phyloP scores from a whole-genome alignment of 2,329 filamentous ascomycete genomes.

The Penicillium sp. region DNA sequence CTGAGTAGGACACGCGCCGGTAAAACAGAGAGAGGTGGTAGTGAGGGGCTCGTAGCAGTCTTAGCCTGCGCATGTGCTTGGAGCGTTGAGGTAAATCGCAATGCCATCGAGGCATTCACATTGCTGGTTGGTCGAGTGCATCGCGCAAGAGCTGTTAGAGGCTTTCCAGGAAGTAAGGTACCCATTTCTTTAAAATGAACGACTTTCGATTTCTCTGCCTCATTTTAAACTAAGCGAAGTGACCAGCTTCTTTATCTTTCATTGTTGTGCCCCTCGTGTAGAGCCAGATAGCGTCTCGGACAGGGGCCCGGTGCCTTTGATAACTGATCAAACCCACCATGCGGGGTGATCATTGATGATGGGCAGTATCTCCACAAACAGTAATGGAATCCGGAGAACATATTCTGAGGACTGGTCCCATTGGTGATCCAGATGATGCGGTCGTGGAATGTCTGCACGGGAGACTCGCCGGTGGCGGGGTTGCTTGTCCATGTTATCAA shows the following conservation, averaged over 20 bases:
- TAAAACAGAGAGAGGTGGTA: conserved; percentile 27
- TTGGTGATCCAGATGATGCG: neutral
- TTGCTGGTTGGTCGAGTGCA: neutral
- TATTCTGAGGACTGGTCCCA: neutral
- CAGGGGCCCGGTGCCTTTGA: conserved; percentile 2
- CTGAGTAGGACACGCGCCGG: conserved; percentile 37
- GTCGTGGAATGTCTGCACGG: conserved; percentile 1
- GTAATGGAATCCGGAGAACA: neutral
- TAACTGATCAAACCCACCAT: neutral
- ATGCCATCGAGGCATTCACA: neutral
- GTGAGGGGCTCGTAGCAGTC: neutral
- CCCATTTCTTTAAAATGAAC: neutral
- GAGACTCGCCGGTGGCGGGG: conserved; percentile 7
- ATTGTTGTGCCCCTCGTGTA: neutral
- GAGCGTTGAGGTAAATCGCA: conserved; percentile 19
- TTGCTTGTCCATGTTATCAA: neutral
- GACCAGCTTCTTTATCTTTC: conserved; percentile 5
- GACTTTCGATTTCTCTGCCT: neutral
- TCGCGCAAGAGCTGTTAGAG: conserved; percentile 1
- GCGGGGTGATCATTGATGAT: neutral
- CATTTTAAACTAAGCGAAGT: neutral
- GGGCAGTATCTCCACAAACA: neutral
- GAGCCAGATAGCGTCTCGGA: conserved; percentile 1
- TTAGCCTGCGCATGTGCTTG: conserved; percentile 12
- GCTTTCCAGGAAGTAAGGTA: conserved; percentile 1